phyloP scores from a whole-genome alignment of 345 rosid genomes.

The Erodium maritimum region DNA sequence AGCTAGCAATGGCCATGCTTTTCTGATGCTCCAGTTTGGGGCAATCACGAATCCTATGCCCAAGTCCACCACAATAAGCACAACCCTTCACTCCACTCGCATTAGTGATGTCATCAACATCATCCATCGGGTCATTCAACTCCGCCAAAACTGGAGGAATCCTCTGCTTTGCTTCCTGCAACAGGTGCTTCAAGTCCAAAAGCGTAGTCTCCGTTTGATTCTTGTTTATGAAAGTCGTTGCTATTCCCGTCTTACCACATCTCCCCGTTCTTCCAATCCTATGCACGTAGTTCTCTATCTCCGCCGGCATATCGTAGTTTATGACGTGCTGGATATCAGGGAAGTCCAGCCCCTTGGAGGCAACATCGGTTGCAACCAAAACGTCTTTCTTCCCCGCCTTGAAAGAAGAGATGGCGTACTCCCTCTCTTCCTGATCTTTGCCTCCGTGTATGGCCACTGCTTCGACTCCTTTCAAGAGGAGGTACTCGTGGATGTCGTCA shows the following conservation, averaged over 20 bases:
- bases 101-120: conserved; percentile 43
- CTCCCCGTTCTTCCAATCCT: conserved; percentile 91
- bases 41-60: conserved; percentile 78
- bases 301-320: conserved; percentile 93
- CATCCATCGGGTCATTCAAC: conserved; percentile 41
- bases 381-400: conserved; percentile 81
- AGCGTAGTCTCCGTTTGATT: conserved; percentile 84
- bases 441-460: conserved; percentile 92
- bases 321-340: conserved; percentile 87
- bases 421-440: conserved; percentile 92
- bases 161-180: conserved; percentile 26
- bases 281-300: conserved; percentile 88
- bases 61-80: conserved; percentile 91
- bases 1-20: conserved; percentile 66
- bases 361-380: conserved; percentile 88
- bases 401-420: conserved; percentile 71
- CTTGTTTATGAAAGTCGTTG: conserved; percentile 89
- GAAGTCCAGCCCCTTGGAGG: conserved; percentile 85
- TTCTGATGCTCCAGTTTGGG: conserved; percentile 87
- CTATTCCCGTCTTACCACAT: conserved; percentile 90
- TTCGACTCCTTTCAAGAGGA: conserved; percentile 87
- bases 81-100: conserved; percentile 91
- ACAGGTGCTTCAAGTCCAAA: conserved; percentile 61
- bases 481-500: conserved; percentile 82
- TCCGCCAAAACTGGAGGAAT: conserved; percentile 90